These are phyloP conservation scores for Tricholoma sp. DNA, from an alignment of 768 basidiomycete genomes.

Conservation along the genomic window DNA sequence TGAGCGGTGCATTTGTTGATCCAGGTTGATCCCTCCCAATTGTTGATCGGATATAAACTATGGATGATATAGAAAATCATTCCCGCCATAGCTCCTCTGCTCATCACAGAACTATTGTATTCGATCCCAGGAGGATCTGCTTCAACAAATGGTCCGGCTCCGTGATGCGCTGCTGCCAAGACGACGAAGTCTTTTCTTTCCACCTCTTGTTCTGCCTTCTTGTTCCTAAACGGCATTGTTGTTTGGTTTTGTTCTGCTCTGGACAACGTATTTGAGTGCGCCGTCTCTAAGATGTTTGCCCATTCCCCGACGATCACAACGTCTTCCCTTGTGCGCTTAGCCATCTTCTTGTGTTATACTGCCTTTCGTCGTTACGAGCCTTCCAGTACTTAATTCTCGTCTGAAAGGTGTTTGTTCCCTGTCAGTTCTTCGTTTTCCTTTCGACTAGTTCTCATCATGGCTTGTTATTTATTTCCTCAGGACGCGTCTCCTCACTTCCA, in stretches of 20 bases:
- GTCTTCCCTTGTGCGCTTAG: constrained; percentile 4
- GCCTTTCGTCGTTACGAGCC: constrained; percentile 3
- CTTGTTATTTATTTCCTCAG: constrained; percentile 3
- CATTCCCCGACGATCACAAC: constrained; percentile 11
- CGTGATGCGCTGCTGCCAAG: background rate
- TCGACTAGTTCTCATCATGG: constrained; percentile 2
- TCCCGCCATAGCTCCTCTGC: no score
- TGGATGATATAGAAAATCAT: no score
- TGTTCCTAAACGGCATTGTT: constrained; percentile 10
- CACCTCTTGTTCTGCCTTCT: constrained; percentile 9
- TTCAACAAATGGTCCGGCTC: background rate
- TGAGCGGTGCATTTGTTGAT: no score
- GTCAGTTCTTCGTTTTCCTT: background rate
- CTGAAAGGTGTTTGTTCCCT: background rate
- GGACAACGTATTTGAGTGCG: constrained; percentile 6
- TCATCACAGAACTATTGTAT: no score
- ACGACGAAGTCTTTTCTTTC: background rate
- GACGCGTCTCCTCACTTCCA: constrained; percentile 2
- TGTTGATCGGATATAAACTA: no score
- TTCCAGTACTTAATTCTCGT: constrained; percentile 9
- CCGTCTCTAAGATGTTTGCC: constrained; percentile 10
- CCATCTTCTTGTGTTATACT: constrained; percentile 9
- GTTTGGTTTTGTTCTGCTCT: constrained; percentile 11
- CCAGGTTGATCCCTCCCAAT: no score
- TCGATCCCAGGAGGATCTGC: background rate